Percentiles rank a stretch among this genome's conserved stretches.
Evolutionary conservation across 768 basidiomycete species (phyloP).

Genomic region (Hortiboletus campestris): DNA sequence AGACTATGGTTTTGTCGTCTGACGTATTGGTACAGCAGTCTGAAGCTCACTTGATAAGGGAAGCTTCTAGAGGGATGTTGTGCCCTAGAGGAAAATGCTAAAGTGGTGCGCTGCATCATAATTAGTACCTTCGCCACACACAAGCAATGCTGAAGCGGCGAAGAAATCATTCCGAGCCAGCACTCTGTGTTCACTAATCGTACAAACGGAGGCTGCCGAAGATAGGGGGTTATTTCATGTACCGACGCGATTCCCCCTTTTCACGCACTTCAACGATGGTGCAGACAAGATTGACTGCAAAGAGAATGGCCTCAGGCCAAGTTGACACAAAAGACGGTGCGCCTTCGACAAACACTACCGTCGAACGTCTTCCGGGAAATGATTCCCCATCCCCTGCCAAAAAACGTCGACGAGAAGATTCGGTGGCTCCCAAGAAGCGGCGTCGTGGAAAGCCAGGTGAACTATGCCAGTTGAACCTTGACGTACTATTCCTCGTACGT

Average conservation of each 20-base stretch:
- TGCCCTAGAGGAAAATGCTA: no score
- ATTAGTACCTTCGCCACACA: no score
- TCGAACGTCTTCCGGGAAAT: neutral
- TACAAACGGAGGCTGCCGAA: no score
- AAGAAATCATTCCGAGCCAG: no score
- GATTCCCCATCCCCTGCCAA: neutral
- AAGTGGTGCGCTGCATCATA: no score
- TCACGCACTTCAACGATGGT: neutral
- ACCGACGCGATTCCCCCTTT: neutral
- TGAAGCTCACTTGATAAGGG: neutral
- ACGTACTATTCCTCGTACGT: constrained; percentile 7
- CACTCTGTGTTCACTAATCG: no score
- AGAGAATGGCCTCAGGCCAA: neutral
- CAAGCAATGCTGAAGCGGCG: no score
- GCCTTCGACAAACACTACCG: neutral
- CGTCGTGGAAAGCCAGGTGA: neutral
- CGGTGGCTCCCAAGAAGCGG: neutral
- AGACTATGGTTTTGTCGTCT: neutral
- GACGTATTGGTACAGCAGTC: neutral
- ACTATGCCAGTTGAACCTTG: constrained; percentile 13
- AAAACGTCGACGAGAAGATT: neutral
- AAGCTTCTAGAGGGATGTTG: no score
- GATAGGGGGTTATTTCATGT: neutral
- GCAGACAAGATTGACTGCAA: neutral
- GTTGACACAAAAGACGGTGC: neutral